phyloP scores from a whole-genome alignment of 176 grass and related monocot genomes.

The Poa annua region DNA sequence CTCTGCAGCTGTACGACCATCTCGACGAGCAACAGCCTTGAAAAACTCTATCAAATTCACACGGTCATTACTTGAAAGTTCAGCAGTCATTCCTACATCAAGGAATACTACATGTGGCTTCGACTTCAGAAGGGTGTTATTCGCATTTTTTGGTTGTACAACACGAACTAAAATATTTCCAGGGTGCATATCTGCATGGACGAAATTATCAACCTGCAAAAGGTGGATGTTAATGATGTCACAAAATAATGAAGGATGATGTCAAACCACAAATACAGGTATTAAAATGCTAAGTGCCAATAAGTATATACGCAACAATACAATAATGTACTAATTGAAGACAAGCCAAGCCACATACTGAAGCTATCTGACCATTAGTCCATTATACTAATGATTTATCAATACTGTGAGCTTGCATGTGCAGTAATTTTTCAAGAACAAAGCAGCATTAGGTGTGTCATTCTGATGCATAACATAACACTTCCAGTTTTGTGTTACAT shows the following conservation, averaged over 20 bases:
- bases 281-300: constrained; percentile 18
- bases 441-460: background rate
- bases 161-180: constrained; percentile 98
- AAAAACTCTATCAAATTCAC: constrained; percentile 93
- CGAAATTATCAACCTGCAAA: constrained; percentile 97
- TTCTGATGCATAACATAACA: constrained; percentile 20
- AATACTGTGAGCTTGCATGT: background rate
- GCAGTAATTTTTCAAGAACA: background rate
- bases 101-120: constrained; percentile 96
- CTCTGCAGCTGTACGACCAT: constrained; percentile 86
- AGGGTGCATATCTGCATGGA: constrained; percentile 99
- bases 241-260: constrained; percentile 16
- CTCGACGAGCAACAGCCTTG: constrained; percentile 88
- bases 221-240: constrained; percentile 17
- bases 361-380: background rate
- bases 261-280: constrained; percentile 6
- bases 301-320: constrained; percentile 2
- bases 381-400: background rate
- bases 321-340: constrained; percentile 22
- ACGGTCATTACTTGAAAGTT: constrained; percentile 88
- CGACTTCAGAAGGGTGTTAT: constrained; percentile 70
- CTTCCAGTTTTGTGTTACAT: background rate
- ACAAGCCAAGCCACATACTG: background rate
- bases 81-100: constrained; percentile 98
- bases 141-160: constrained; percentile 55